These are phyloP conservation scores for Coemansia sp. DNA, from an alignment of 192 early-diverging fungal species.

Conservation along the genomic window DNA sequence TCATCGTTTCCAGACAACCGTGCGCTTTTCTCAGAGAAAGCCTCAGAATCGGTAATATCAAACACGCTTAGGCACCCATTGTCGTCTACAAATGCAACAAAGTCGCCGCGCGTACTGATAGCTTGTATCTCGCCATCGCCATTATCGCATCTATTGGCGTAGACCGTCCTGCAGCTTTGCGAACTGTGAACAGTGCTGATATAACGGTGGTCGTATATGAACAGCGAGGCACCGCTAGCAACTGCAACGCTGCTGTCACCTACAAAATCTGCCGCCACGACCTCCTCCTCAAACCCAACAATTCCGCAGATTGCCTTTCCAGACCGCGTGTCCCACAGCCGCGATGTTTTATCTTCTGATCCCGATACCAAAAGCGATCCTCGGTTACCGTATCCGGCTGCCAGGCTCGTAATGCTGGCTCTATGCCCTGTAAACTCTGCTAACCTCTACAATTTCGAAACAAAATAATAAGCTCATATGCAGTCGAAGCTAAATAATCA, in stretches of 20 bases:
- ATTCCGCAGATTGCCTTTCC: conserved; percentile 14
- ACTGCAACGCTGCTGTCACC: conserved; percentile 25
- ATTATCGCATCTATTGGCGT: not conserved
- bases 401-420: conserved; percentile 23
- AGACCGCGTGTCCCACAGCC: conserved; percentile 40
- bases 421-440: conserved; percentile 17
- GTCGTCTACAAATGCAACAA: conserved; percentile 50
- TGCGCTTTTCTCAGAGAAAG: not conserved
- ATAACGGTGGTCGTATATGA: conserved; percentile 35
- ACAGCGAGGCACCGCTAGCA: conserved; percentile 13
- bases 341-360: conserved; percentile 38
- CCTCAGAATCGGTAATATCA: conserved; percentile 30
- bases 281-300: conserved; percentile 16
- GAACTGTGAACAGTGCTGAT: not conserved
- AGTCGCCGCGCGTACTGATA: conserved; percentile 44
- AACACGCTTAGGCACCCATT: conserved; percentile 21
- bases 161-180: not conserved
- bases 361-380: conserved; percentile 33
- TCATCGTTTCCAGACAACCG: conserved; percentile 13
- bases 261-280: conserved; percentile 20
- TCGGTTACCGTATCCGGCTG: conserved; percentile 18
- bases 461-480: not conserved
- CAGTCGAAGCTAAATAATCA: too few relatives aligned
- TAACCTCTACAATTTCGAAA: conserved; percentile 1
- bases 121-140: conserved; percentile 29